Base-by-base conservation (phyloP, 2,329 filamentous ascomycete genomes). In the Colletotrichum australisinense region DNA sequence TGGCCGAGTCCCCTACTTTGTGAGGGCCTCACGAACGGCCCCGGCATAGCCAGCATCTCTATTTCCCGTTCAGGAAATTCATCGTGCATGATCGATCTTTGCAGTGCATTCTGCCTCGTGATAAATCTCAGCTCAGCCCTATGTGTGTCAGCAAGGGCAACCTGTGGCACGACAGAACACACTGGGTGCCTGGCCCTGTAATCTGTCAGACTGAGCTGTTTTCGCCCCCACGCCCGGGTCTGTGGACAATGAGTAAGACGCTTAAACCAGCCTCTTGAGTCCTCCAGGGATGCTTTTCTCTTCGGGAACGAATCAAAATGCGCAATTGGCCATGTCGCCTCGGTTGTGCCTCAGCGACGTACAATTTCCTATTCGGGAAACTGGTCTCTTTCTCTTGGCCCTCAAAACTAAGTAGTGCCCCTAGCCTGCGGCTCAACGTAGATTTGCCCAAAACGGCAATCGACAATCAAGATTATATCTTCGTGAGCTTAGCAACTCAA, bases 381-480 rank as follows among this genome's bases (percentile, higher is more conserved):
- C 7, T 63, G 19, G 1, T 19, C 12, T 30, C 3, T 35, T 14
- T 26, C 28, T 9, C 46, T 53, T 32, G 28, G 30, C 42, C 46
- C 42, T 19, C 8, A 1, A 32, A 32, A 32, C 2, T 32, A 4
- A 4, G 30, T 32, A 32, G 8, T 32, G 30, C 30, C 30, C 30
- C 9, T 3, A 30, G 2, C 60, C 14, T 11, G 19, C n/a, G 19
- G 16, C 24, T 63, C 46, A 63, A 63, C 46, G 28, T 63, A 53
- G 28, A 63, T 35, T 24, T 63, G 30, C 60, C 60, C 6, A 53
- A 53, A 63, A 35, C n/a, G 60, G 60, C n/a, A 63, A 53, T 53
- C 46, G 5, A 19, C 14, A 19, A 4, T 52, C 46, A 63, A 4
- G 9, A 2, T 24, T 19, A 7, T 7, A 63, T 52, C 46, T 30